Conservation (phyloP, 768 basidiomycete genomes). For the Clavaria fumosa region DNA sequence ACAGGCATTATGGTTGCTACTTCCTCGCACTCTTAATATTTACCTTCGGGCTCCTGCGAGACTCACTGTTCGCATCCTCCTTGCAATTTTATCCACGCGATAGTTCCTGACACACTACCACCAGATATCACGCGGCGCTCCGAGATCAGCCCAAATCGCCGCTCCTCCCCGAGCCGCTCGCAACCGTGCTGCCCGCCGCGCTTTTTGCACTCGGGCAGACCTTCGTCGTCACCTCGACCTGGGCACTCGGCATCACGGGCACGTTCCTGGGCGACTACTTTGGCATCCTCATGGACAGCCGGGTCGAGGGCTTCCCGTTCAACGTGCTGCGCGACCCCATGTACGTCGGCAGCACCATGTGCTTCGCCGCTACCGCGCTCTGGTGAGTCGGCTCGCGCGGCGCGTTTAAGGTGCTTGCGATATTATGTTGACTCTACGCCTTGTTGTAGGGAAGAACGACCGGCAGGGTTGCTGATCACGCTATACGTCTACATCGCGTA, state of each 20-base stretch:
- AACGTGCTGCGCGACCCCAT: conserved; percentile 87
- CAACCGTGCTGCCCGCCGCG: conserved; percentile 39
- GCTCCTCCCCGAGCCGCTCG: conserved; percentile 49
- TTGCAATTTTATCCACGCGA: conserved; percentile 4
- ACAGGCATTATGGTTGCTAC: conserved; percentile 66
- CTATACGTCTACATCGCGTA: conserved; percentile 77
- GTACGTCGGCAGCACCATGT: conserved; percentile 92
- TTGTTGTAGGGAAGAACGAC: conserved; percentile 58
- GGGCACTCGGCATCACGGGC: conserved; percentile 83
- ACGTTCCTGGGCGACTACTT: conserved; percentile 84
- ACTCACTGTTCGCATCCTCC: conserved; percentile 49
- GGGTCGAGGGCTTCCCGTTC: conserved; percentile 96
- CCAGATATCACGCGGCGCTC: conserved; percentile 64
- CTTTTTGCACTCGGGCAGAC: conserved; percentile 62
- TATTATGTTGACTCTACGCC: no score
- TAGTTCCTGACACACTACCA: background rate
- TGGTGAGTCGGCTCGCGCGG: conserved; percentile 37
- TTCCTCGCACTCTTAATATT: conserved; percentile 78
- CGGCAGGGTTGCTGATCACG: conserved; percentile 70
- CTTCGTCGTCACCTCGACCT: conserved; percentile 83
- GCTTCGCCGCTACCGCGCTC: conserved; percentile 72
- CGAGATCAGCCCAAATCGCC: conserved; percentile 55
- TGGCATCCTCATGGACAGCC: conserved; percentile 72
- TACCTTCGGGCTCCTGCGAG: conserved; percentile 69
- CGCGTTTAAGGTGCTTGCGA: background rate